A percentile compares a stretch with the other conserved stretches of the same genome.
Evolutionary conservation across 805 yeast genomes (phyloP).

Genomic region (Wickerhamiella parazyma): DNA sequence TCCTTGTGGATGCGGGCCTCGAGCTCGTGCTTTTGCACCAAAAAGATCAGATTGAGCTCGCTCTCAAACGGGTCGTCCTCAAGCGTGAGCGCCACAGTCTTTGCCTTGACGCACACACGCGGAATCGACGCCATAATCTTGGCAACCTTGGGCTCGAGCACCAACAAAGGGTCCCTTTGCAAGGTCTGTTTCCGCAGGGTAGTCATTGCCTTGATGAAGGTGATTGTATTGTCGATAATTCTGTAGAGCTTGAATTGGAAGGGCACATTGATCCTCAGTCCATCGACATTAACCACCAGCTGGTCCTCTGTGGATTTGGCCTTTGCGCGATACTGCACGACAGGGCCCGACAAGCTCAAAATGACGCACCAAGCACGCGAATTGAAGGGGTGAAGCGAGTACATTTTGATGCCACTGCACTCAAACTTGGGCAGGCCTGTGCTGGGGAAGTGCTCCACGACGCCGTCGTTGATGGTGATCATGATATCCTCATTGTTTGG

Average conservation of each 20-base stretch:
- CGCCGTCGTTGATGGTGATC: slow-evolving; percentile 29
- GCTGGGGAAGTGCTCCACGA: slow-evolving; percentile 22
- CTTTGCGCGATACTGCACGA: slow-evolving; percentile 14
- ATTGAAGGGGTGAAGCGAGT: slow-evolving; percentile 37
- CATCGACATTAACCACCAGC: slow-evolving; percentile 21
- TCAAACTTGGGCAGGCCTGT: slow-evolving; percentile 24
- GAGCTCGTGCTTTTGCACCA: slow-evolving; percentile 35
- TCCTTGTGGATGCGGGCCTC: slow-evolving; percentile 10
- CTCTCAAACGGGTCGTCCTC: slow-evolving; percentile 88
- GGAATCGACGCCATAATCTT: slow-evolving; percentile 28
- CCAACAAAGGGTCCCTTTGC: slow-evolving; percentile 17
- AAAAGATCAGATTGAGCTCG: slow-evolving; percentile 49
- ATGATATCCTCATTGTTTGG: slow-evolving; percentile 37
- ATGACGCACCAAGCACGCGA: slow-evolving; percentile 28
- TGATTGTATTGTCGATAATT: slow-evolving; percentile 65
- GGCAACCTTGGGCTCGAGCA: slow-evolving; percentile 20
- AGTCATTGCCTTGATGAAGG: slow-evolving; percentile 49
- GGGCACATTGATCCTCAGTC: slow-evolving; percentile 38
- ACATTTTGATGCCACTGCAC: slow-evolving; percentile 32
- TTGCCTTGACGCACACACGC: slow-evolving; percentile 39
- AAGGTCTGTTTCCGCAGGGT: slow-evolving; percentile 32
- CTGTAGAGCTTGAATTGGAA: slow-evolving; percentile 61
- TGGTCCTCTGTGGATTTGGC: slow-evolving; percentile 7
- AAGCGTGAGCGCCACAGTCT: slow-evolving; percentile 45
- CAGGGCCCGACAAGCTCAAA: slow-evolving; percentile 20